A percentile compares a stretch with the other conserved stretches of the same genome.
Evolutionary conservation across 306 rosid species (phyloP).

Genomic region (Vigna unguiculata): DNA sequence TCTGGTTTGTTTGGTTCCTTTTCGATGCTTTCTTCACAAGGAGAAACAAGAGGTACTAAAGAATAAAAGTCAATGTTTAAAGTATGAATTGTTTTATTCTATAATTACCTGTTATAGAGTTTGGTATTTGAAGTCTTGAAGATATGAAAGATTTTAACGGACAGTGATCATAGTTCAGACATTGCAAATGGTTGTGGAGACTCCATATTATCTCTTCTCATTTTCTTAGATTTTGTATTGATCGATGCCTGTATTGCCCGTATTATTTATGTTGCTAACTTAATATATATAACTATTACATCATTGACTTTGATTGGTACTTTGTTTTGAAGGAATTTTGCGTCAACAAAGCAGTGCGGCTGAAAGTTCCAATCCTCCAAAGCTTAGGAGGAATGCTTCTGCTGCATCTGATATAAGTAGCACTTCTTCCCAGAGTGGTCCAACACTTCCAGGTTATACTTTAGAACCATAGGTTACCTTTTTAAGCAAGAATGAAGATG

Average conservation of each 20-base stretch:
- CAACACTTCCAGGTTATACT: conserved; percentile 64
- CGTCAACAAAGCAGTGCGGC: conserved; percentile 49
- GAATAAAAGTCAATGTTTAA: conserved; percentile 20
- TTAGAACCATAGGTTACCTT: conserved; percentile 25
- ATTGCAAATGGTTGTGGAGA: conserved; percentile 4
- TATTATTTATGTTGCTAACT: conserved; percentile 10
- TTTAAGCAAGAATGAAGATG: background rate
- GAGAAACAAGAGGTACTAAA: conserved; percentile 68
- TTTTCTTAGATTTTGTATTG: conserved; percentile 12
- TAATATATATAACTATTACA: background rate
- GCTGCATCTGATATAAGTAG: conserved; percentile 73
- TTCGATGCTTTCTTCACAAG: conserved; percentile 64
- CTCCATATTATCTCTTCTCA: background rate
- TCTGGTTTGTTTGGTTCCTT: conserved; percentile 73
- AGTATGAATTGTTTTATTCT: background rate
- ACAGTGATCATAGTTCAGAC: background rate
- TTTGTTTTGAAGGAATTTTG: conserved; percentile 55
- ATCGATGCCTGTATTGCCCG: conserved; percentile 11
- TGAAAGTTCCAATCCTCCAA: conserved; percentile 55
- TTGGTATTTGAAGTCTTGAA: conserved; percentile 7
- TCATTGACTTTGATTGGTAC: conserved; percentile 21
- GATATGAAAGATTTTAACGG: background rate
- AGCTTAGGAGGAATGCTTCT: conserved; percentile 68
- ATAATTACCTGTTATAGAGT: conserved; percentile 13
- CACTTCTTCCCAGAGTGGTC: conserved; percentile 56